These are phyloP conservation scores for Tricholoma matsutake DNA, from an alignment of 768 basidiomycete species.

Conservation along the genomic window DNA sequence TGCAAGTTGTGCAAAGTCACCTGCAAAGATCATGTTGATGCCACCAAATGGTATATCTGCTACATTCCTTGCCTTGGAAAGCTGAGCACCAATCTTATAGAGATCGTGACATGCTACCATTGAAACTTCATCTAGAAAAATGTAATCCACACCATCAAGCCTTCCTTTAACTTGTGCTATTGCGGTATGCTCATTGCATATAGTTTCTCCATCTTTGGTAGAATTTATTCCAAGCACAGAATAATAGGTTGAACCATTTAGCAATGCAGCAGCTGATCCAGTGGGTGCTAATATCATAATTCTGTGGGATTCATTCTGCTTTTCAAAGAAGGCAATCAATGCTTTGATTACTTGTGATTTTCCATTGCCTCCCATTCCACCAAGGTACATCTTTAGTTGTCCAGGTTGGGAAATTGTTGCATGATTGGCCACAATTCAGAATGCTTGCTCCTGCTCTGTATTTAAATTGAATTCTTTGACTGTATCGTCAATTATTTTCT, in stretches of 20 bases:
- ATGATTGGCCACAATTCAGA: slow-evolving; percentile 25
- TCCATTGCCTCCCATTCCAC: too few relatives aligned
- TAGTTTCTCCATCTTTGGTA: background rate
- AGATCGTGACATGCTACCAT: too few relatives aligned
- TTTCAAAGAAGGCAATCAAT: slow-evolving; percentile 16
- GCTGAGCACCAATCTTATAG: too few relatives aligned
- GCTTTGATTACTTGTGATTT: slow-evolving; percentile 19
- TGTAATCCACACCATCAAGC: too few relatives aligned
- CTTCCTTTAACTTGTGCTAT: too few relatives aligned
- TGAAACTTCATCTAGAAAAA: too few relatives aligned
- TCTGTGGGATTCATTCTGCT: slow-evolving; percentile 15
- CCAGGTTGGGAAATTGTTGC: background rate
- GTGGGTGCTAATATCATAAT: slow-evolving; percentile 26
- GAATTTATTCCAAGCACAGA: too few relatives aligned
- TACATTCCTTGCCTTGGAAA: too few relatives aligned
- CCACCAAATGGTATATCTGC: too few relatives aligned
- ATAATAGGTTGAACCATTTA: slow-evolving; percentile 27
- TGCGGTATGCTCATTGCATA: background rate
- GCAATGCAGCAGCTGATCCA: slow-evolving; percentile 21
- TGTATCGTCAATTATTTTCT: too few relatives aligned
- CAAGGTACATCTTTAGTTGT: slow-evolving; percentile 13
- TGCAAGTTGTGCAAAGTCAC: slow-evolving; percentile 41
- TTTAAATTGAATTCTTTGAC: slow-evolving; percentile 15
- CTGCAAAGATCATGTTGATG: too few relatives aligned
- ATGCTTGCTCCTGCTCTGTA: too few relatives aligned